Conservation (phyloP, 495 filamentous ascomycete species). For the Durotheca rogersii region DNA sequence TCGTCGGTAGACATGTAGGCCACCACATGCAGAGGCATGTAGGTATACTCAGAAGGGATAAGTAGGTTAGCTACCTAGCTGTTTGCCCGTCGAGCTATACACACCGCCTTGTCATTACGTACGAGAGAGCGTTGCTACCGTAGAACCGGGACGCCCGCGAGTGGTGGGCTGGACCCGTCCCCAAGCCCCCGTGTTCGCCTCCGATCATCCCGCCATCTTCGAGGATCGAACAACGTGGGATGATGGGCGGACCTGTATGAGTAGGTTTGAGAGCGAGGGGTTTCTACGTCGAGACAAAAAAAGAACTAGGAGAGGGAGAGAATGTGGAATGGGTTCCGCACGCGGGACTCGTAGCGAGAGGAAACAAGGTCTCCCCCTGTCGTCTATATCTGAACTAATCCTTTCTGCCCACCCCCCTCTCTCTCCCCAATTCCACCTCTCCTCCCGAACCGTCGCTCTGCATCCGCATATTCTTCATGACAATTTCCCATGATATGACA, state of each 20-base stretch:
- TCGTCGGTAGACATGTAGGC: no score
- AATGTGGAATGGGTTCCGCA: no score
- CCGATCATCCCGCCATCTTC: background rate
- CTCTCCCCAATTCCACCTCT: no score
- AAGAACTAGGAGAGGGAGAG: background rate
- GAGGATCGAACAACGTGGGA: background rate
- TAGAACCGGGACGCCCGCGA: conserved; percentile 20
- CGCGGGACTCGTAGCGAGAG: background rate
- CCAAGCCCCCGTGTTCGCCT: background rate
- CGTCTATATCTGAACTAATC: no score
- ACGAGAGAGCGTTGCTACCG: conserved; percentile 11
- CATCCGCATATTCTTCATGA: no score
- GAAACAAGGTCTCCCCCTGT: no score
- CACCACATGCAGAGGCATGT: no score
- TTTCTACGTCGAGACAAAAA: background rate
- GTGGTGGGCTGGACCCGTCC: background rate
- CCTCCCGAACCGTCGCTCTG: no score
- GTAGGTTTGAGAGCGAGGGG: background rate
- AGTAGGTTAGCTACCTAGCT: conserved; percentile 4
- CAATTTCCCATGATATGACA: no score
- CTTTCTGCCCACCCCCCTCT: no score
- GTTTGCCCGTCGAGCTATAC: conserved; percentile 9
- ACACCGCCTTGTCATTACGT: conserved; percentile 23
- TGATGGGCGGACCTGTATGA: background rate
- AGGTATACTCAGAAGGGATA: no score